Conservation (phyloP, 345 rosid genomes). For the Salix koriyanagi region DNA sequence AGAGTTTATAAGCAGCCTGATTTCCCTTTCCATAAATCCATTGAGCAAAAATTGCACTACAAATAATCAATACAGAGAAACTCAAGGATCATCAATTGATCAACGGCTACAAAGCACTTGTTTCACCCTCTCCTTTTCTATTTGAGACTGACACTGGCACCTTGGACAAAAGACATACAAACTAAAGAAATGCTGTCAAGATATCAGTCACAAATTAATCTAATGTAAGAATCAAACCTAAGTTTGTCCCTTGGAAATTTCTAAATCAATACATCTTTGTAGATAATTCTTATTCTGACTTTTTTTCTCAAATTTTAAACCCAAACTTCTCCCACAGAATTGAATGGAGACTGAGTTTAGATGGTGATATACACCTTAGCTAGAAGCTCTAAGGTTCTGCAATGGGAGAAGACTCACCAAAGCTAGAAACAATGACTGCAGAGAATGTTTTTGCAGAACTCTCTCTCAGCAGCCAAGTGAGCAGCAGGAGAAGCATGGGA, state of each 20-base stretch:
- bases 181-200: too few relatives aligned
- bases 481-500: constrained; percentile 57
- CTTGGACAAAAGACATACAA: too few relatives aligned
- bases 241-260: neutral
- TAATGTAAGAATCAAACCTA: neutral
- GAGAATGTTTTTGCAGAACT: neutral
- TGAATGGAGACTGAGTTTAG: neutral
- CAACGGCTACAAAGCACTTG: neutral
- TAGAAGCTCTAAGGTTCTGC: neutral
- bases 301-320: neutral
- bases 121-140: neutral
- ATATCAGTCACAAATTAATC: neutral
- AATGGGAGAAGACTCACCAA: neutral
- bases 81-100: too few relatives aligned
- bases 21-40: too few relatives aligned
- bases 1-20: too few relatives aligned
- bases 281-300: neutral
- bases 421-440: neutral
- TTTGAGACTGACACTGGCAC: neutral
- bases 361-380: neutral
- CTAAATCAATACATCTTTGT: neutral
- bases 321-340: neutral
- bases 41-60: too few relatives aligned
- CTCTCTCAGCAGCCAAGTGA: constrained; percentile 18
- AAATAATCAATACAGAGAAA: too few relatives aligned